Evolutionary conservation across 805 yeast species (phyloP).

Genomic region (Monosporozyma aerobia): DNA sequence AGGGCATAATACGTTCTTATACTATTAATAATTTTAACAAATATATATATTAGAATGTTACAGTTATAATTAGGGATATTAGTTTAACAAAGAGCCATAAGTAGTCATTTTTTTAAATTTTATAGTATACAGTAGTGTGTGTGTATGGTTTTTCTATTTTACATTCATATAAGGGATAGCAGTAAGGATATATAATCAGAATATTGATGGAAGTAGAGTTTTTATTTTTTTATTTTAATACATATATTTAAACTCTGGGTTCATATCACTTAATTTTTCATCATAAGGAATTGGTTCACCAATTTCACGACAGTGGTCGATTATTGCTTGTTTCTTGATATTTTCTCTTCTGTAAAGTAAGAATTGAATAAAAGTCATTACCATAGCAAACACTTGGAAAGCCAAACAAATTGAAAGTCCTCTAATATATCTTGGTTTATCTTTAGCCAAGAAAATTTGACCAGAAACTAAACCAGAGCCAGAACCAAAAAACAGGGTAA

Average conservation of each 20-base stretch:
- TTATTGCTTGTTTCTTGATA: slow-evolving; percentile 30
- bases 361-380: slow-evolving; percentile 28
- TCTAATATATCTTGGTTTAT: slow-evolving; percentile 33
- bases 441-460: slow-evolving; percentile 29
- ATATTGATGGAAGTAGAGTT: not conserved
- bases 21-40: not conserved
- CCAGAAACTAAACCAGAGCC: slow-evolving; percentile 33
- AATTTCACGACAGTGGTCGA: slow-evolving; percentile 24
- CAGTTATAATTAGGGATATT: not conserved
- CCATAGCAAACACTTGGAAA: slow-evolving; percentile 35
- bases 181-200: not conserved
- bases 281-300: slow-evolving; percentile 30
- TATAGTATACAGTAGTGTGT: not conserved
- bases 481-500: slow-evolving; percentile 31
- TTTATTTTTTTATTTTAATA: slow-evolving; percentile 24
- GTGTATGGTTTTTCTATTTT: not conserved
- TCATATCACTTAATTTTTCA: slow-evolving; percentile 29
- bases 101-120: not conserved
- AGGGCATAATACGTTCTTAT: not conserved
- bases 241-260: slow-evolving; percentile 40
- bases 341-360: slow-evolving; percentile 29
- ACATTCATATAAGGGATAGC: not conserved
- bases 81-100: not conserved
- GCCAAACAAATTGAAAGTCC: slow-evolving; percentile 38
- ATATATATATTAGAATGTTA: not conserved